Evolutionary conservation across 306 rosid species (phyloP).

Genomic region (Vicia sativa): DNA sequence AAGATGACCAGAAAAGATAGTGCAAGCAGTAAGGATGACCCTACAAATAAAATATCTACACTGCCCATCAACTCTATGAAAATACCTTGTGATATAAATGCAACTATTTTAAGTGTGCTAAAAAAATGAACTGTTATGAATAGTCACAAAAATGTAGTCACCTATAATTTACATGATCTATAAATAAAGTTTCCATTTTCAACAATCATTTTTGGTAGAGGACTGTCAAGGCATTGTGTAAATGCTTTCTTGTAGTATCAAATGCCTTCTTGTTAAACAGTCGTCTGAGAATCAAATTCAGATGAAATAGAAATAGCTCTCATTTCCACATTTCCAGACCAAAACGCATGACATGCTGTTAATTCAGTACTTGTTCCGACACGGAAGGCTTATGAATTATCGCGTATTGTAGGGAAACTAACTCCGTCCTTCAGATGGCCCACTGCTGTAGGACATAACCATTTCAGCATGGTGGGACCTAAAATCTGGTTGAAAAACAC

Average conservation of each 20-base stretch:
- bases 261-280: conserved; percentile 5
- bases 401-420: conserved; percentile 62
- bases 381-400: conserved; percentile 44
- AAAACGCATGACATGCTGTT: conserved; percentile 20
- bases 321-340: conserved; percentile 29
- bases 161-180: conserved; percentile 34
- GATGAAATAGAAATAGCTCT: conserved; percentile 35
- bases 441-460: conserved; percentile 77
- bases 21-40: conserved; percentile 9
- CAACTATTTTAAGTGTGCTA: conserved; percentile 28
- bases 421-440: conserved; percentile 84
- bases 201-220: conserved; percentile 18
- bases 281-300: conserved; percentile 13
- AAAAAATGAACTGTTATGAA: conserved; percentile 8
- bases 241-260: conserved; percentile 30
- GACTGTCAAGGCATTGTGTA: conserved; percentile 23
- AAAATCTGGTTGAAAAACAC: conserved; percentile 58
- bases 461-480: conserved; percentile 79
- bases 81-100: conserved; percentile 18
- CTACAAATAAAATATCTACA: conserved; percentile 31
- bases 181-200: conserved; percentile 30
- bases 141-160: neutral
- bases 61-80: conserved; percentile 26
- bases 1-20: conserved; percentile 24
- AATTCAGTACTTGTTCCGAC: conserved; percentile 28